phyloP scores from a whole-genome alignment of 148 eudicot genomes.

The Fagopyrum tataricum region DNA sequence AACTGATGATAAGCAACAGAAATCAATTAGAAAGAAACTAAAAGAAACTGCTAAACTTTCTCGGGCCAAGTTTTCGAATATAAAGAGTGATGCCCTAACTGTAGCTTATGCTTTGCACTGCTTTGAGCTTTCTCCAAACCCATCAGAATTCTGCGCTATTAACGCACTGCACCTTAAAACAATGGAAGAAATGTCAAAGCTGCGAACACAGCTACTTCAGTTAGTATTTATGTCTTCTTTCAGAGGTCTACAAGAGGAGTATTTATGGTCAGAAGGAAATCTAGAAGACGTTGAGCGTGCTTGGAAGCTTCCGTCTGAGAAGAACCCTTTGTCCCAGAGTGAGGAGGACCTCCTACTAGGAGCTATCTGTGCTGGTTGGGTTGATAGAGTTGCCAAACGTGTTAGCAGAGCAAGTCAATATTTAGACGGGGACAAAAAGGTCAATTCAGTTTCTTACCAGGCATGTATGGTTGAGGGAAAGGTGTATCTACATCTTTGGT shows the following conservation, averaged over 20 bases:
- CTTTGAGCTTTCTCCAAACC: constrained; percentile 50
- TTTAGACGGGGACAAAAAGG: constrained; percentile 42
- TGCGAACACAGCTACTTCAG: constrained; percentile 73
- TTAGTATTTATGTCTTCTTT: constrained; percentile 42
- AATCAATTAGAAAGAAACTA: constrained; percentile 28
- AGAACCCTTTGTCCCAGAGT: constrained; percentile 34
- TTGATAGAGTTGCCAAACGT: constrained; percentile 79
- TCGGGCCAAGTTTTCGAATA: constrained; percentile 60
- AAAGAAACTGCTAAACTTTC: constrained; percentile 46
- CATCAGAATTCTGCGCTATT: constrained; percentile 45
- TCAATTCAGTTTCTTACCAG: constrained; percentile 54
- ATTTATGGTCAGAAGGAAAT: background rate
- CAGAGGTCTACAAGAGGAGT: constrained; percentile 23
- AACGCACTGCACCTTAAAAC: constrained; percentile 50
- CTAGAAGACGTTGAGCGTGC: constrained; percentile 48
- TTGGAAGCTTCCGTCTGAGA: constrained; percentile 47
- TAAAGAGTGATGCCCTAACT: constrained; percentile 73
- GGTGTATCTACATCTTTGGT: constrained; percentile 65
- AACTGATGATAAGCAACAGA: too few species aligned
- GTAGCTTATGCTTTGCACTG: constrained; percentile 73
- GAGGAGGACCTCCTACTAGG: constrained; percentile 76
- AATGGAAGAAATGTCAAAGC: constrained; percentile 82
- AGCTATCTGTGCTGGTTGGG: constrained; percentile 96
- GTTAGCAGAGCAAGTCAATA: constrained; percentile 15
- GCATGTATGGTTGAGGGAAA: constrained; percentile 40